Conservation (phyloP, 495 filamentous ascomycete genomes). For the Cercophora sp. region DNA sequence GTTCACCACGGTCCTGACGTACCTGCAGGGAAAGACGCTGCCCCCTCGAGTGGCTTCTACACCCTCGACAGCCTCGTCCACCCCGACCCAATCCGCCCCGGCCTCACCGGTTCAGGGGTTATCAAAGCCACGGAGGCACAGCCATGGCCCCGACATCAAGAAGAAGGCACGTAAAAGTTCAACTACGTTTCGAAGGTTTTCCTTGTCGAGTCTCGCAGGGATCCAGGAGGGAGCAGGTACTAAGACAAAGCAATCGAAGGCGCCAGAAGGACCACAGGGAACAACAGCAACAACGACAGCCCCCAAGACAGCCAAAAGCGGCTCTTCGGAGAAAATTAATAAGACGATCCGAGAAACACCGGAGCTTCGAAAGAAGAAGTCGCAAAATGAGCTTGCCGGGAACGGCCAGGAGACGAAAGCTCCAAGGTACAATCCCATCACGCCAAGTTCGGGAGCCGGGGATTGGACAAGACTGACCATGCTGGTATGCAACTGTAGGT, state of each 20-base stretch:
- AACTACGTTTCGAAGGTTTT: slow-evolving; percentile 24
- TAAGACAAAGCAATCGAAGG: slow-evolving; percentile 30
- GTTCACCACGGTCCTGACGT: slow-evolving; percentile 26
- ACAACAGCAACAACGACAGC: too few species aligned
- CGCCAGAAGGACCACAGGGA: slow-evolving; percentile 12
- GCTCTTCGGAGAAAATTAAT: slow-evolving; percentile 25
- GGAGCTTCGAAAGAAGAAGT: slow-evolving; percentile 9
- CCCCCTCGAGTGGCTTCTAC: slow-evolving; percentile 11
- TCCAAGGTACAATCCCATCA: slow-evolving; percentile 12
- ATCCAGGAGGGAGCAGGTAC: slow-evolving; percentile 20
- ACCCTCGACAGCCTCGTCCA: slow-evolving; percentile 12
- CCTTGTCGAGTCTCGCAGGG: slow-evolving; percentile 18
- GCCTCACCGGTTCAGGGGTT: slow-evolving; percentile 3
- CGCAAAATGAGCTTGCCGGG: slow-evolving; percentile 1
- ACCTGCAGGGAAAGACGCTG: slow-evolving; percentile 19
- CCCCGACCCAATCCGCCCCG: slow-evolving; percentile 11
- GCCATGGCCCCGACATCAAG: slow-evolving; percentile 24
- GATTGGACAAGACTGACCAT: neutral
- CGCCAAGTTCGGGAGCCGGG: too few species aligned
- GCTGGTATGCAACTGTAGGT: slow-evolving; percentile 3
- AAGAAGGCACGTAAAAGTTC: slow-evolving; percentile 33
- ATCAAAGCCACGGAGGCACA: slow-evolving; percentile 28
- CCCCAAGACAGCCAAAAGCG: slow-evolving; percentile 21
- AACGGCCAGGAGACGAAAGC: slow-evolving; percentile 5
- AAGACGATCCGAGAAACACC: slow-evolving; percentile 12